Evolutionary conservation across 257 asterid genomes (phyloP), one percentile per base, ranked within the genome.

Genomic region (Sherardia arvensis): DNA sequence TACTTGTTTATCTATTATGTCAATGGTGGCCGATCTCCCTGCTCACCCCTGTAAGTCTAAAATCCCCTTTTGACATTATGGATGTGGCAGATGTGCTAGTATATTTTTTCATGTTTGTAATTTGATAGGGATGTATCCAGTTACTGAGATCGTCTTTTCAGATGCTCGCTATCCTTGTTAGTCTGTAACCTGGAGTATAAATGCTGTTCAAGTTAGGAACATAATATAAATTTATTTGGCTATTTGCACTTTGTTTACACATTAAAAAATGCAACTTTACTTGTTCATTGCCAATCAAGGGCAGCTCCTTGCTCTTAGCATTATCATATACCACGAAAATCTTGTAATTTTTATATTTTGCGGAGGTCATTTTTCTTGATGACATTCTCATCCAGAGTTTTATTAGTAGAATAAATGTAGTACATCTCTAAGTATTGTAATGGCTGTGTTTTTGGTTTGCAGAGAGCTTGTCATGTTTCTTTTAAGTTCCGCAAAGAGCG

Each of bases 1-100:
- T 90, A 81, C 84, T 79, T 93, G 84, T 93, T 90, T 77, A 90
- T 93, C 77, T 93, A 85, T 83, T 90, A 84, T 67, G 96, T 90
- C 66, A 93, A 93, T 66, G 95, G 94, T 11, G 90, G 96, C 36
- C 94, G 96, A 64, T 89, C 99, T 74, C 92, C 96, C 51, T 93
- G 99, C 87, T 93, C 96, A 53, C 94, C 89, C 12, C 67, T 90
- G 97, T 93, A 82, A 87, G 99, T 89, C 64, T 58, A 14, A 43
- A 66, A 58, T 30, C 64, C 23, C 59, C 7, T 54, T 63, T 36
- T 10, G 26, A 33, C 21, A 23, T 33, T 55, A 29, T 33, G 15
- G 15, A 26, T 18, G 32, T 12, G 53, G 23, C 48, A 8, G 3
- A 10, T 9, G 45, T 1, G 25, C 34, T 28, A 40, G 40, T 4